phyloP scores from a whole-genome alignment of 2,329 filamentous ascomycete species.

The Colletotrichum melonis region DNA sequence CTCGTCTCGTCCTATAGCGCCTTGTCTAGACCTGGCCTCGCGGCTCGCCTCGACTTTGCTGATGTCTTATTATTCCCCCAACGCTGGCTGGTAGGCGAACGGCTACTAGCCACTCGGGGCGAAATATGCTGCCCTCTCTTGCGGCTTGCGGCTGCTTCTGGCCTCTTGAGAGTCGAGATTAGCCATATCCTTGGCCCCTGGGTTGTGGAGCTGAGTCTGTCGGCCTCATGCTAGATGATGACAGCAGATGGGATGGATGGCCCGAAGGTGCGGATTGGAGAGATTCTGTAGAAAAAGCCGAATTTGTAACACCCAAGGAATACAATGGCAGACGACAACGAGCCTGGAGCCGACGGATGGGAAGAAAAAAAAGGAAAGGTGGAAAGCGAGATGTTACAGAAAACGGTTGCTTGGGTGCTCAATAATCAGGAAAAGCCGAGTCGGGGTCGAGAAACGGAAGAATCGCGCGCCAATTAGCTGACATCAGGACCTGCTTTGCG shows the following conservation, averaged over 20 bases:
- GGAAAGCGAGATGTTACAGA: conserved; percentile 33
- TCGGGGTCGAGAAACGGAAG: conserved; percentile 18
- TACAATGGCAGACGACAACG: not conserved
- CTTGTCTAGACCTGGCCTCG: conserved; percentile 25
- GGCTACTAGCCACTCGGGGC: conserved; percentile 24
- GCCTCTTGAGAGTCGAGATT: no score
- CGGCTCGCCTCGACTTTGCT: conserved; percentile 21
- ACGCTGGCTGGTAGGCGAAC: conserved; percentile 25
- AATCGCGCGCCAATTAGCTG: conserved; percentile 33
- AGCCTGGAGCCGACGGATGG: conserved; percentile 1
- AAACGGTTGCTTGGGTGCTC: conserved; percentile 23
- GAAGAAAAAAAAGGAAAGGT: conserved; percentile 21
- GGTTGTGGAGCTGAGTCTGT: not conserved
- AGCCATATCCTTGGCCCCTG: not conserved
- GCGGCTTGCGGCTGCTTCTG: no score
- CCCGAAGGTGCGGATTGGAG: conserved; percentile 3
- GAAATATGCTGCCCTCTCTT: not conserved
- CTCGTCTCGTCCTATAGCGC: conserved; percentile 32
- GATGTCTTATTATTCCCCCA: conserved; percentile 28
- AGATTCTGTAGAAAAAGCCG: conserved; percentile 31
- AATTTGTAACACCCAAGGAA: conserved; percentile 14
- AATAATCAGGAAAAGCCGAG: conserved; percentile 23
- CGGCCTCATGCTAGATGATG: conserved; percentile 14
- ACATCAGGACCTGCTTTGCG: conserved; percentile 31
- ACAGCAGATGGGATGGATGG: conserved; percentile 2